Evolutionary conservation across 73 alveolate genomes (phyloP).

Genomic region (Uronychia binucleata): DNA sequence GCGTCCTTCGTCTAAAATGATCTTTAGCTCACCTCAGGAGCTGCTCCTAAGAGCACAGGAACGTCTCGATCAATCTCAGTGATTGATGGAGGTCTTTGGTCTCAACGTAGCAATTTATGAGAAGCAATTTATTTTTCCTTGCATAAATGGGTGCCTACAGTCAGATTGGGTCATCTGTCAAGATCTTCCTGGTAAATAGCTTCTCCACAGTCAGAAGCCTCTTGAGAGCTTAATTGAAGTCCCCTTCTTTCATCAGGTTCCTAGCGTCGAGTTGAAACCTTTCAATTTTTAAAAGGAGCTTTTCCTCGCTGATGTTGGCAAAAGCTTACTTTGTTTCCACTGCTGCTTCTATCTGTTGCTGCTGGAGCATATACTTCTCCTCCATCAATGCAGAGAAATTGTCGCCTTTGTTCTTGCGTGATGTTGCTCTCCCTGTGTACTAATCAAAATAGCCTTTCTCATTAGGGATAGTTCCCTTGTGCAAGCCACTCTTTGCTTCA

Average conservation of each 20-base stretch:
- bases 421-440: background rate
- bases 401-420: background rate
- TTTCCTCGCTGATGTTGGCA: background rate
- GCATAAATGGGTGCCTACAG: background rate
- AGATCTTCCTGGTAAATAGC: background rate
- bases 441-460: background rate
- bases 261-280: background rate
- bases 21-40: background rate
- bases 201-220: background rate
- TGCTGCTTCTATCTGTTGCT: background rate
- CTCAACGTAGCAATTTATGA: background rate
- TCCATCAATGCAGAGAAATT: background rate
- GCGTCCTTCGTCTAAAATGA: background rate
- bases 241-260: background rate
- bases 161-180: background rate
- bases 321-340: background rate
- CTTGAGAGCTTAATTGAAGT: background rate
- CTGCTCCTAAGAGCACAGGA: background rate
- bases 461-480: background rate
- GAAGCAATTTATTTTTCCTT: background rate
- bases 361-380: background rate
- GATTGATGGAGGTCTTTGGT: background rate
- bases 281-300: background rate
- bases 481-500: no score
- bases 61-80: background rate